Evolutionary conservation across 2,329 filamentous ascomycete genomes (phyloP).

Genomic region (Ophiosphaerella herpotricha): DNA sequence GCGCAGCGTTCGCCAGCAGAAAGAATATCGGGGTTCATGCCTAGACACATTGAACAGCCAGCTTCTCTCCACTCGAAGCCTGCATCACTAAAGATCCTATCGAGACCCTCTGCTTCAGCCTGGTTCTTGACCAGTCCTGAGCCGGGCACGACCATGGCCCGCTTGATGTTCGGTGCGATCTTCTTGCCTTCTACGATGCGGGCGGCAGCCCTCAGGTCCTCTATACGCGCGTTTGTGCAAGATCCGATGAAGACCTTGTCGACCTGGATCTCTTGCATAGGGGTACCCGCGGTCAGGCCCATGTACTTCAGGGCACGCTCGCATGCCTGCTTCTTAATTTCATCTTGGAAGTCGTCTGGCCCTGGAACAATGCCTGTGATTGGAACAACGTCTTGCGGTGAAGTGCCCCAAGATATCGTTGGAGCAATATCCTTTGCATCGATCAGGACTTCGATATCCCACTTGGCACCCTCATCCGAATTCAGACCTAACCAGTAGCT

Average conservation of each 20-base stretch:
- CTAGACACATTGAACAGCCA: constrained; percentile 97
- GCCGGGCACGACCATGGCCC: constrained; percentile 94
- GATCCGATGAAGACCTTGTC: constrained; percentile 99
- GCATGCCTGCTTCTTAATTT: constrained; percentile 79
- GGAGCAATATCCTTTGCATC: constrained; percentile 91
- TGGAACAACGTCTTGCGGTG: constrained; percentile 92
- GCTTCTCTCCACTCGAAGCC: constrained; percentile 99
- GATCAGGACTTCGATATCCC: constrained; percentile 86
- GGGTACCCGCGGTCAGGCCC: constrained; percentile 84
- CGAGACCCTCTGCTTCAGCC: constrained; percentile 88
- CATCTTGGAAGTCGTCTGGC: constrained; percentile 81
- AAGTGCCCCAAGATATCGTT: constrained; percentile 96
- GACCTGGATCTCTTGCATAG: constrained; percentile 86
- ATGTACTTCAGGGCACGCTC: constrained; percentile 91
- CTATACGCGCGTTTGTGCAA: constrained; percentile 96
- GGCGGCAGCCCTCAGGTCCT: constrained; percentile 88
- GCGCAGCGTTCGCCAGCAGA: constrained; percentile 91
- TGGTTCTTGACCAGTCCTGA: constrained; percentile 92
- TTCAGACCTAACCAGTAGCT: constrained; percentile 86
- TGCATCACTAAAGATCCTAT: constrained; percentile 88
- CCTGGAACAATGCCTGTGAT: constrained; percentile 91
- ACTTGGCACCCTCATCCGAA: constrained; percentile 86
- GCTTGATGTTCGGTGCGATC: constrained; percentile 85
- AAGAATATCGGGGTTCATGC: constrained; percentile 98
- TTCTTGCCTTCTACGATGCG: constrained; percentile 85